phyloP scores from a whole-genome alignment of 148 eudicot species.

The Arctostaphylos glauca region DNA sequence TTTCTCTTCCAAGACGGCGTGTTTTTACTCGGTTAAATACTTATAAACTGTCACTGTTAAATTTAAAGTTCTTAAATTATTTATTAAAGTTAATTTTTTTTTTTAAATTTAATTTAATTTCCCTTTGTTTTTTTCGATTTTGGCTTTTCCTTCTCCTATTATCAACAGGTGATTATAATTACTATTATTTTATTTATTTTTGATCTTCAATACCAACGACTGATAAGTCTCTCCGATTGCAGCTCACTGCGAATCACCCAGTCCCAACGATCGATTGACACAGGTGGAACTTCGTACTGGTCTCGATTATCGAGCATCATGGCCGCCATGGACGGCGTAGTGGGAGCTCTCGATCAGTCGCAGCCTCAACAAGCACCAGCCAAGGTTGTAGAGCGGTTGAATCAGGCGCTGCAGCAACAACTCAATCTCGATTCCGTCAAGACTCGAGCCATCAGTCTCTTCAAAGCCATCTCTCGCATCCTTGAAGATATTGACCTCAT shows the following conservation, averaged over 20 bases:
- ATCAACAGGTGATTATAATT: too few species aligned
- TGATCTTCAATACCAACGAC: too few species aligned
- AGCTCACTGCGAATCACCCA: not conserved
- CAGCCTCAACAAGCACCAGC: slow-evolving; percentile 37
- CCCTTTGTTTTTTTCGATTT: too few species aligned
- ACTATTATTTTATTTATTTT: too few species aligned
- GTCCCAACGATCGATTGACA: not conserved
- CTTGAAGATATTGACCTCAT: slow-evolving; percentile 69
- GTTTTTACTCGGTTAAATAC: too few species aligned
- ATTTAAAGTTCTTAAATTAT: too few species aligned
- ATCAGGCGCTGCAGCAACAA: slow-evolving; percentile 70
- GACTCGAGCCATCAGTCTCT: slow-evolving; percentile 76
- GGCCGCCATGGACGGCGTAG: slow-evolving; percentile 25
- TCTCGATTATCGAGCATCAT: not conserved
- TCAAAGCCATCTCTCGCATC: slow-evolving; percentile 78
- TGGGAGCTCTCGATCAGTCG: slow-evolving; percentile 25
- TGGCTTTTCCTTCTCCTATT: too few species aligned
- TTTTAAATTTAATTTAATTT: too few species aligned
- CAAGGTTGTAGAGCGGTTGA: slow-evolving; percentile 56
- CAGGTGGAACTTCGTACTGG: not conserved
- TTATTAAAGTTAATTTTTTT: too few species aligned
- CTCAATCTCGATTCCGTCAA: slow-evolving; percentile 80
- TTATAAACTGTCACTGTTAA: too few species aligned
- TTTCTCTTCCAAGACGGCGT: too few species aligned
- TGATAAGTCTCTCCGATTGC: too few species aligned